Conservation (phyloP, 2,329 filamentous ascomycete species). For the Talaromyces sp. region DNA sequence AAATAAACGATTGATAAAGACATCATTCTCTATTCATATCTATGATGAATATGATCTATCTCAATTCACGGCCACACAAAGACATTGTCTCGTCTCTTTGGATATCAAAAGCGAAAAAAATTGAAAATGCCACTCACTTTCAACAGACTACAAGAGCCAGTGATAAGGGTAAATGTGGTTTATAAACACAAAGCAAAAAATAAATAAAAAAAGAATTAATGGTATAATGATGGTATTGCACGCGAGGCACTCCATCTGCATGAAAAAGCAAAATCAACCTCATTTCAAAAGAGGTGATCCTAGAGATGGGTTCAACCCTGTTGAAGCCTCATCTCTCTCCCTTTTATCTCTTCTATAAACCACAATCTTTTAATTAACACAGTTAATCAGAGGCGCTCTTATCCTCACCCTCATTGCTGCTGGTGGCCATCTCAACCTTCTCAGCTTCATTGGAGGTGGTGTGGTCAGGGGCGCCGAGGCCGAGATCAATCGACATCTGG, state of each 20-base stretch:
- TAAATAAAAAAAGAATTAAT: neutral
- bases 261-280: neutral
- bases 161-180: neutral
- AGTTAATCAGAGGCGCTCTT: neutral
- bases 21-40: neutral
- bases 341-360: neutral
- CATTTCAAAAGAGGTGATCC: neutral
- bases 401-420: neutral
- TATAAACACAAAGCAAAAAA: neutral
- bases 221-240: neutral
- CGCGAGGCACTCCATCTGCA: neutral
- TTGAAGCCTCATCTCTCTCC: neutral
- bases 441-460: neutral
- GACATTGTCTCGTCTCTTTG: neutral
- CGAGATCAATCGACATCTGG: neutral
- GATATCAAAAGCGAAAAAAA: neutral
- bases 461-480: neutral
- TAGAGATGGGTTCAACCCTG: neutral
- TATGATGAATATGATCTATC: neutral
- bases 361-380: neutral
- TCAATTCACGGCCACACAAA: neutral
- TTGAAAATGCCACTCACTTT: neutral
- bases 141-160: neutral
- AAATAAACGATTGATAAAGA: neutral
- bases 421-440: slow-evolving; percentile 1